Conservation (phyloP, 2,329 filamentous ascomycete species). For the Tolypocladium nubicola region DNA sequence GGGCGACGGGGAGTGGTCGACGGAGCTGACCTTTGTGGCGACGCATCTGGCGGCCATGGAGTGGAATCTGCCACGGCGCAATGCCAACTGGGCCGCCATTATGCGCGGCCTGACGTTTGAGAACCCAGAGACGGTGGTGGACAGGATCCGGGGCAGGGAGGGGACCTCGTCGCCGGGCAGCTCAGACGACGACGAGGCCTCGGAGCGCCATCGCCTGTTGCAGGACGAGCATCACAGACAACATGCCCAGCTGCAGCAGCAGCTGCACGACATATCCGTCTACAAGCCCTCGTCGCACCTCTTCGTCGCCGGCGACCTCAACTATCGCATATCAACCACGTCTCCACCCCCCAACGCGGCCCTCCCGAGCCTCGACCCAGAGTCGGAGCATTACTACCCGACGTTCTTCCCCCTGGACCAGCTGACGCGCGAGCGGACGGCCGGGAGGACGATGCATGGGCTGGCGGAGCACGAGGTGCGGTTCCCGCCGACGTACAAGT, state of each 20-base stretch:
- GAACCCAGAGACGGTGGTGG: slow-evolving; percentile 33
- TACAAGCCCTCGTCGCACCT: slow-evolving; percentile 68
- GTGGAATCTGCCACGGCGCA: slow-evolving; percentile 61
- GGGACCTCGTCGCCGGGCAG: slow-evolving; percentile 2
- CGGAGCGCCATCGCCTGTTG: slow-evolving; percentile 20
- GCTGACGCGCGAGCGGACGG: slow-evolving; percentile 58
- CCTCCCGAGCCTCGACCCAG: slow-evolving; percentile 50
- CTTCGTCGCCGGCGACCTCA: slow-evolving; percentile 85
- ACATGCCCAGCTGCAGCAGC: slow-evolving; percentile 26
- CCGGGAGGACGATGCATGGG: slow-evolving; percentile 65
- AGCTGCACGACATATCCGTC: slow-evolving; percentile 50
- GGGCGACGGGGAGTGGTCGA: slow-evolving; percentile 21
- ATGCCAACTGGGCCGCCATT: slow-evolving; percentile 81
- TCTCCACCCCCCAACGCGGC: slow-evolving; percentile 49
- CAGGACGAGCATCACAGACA: slow-evolving; percentile 23
- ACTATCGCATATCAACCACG: slow-evolving; percentile 74
- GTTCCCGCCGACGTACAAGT: slow-evolving; percentile 95
- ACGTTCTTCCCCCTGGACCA: slow-evolving; percentile 68
- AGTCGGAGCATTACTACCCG: slow-evolving; percentile 50
- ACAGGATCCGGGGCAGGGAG: slow-evolving; percentile 4
- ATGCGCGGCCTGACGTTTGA: slow-evolving; percentile 71
- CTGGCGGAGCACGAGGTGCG: slow-evolving; percentile 61
- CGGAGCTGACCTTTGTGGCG: slow-evolving; percentile 74
- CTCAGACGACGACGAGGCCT: slow-evolving; percentile 11
- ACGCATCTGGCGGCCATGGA: slow-evolving; percentile 89